Evolutionary conservation across 129 eudicot species (phyloP), one percentile per base, ranked within the genome.

Genomic region (Silybum marianum): DNA sequence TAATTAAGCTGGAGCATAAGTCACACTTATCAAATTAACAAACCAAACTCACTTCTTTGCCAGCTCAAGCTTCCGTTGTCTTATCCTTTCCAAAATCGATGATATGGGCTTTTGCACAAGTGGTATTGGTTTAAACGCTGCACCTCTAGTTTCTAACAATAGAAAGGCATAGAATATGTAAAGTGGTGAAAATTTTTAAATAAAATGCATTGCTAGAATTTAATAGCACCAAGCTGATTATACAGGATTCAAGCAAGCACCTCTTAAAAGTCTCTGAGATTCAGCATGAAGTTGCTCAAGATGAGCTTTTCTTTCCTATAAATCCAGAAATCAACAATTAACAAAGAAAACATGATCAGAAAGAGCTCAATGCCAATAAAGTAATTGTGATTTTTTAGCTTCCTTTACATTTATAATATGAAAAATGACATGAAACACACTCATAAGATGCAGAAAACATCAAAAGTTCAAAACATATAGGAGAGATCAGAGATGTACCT

Each of bases 221-320:
- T 75, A 67, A 81, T 40, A 66, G 71, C 69, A 34, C 10, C 44
- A 42, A 23, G 14, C 63, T 23, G n/a, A 51, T 62, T 75, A 34
- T 69, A 80, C 28, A 69, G 16, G 38, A 82, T 67, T 42, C 16
- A 71, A 39, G 38, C 30, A 73, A 40, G 23, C 74, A 94, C 98
- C 98, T 90, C 98, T 87, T 84, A 94, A 75, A 18, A 90, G 70
- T 67, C 96, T 90, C 83, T 94, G 98, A 80, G 93, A 87, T 81
- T 94, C 98, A 71, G 86, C 96, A 78, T 93, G 97, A 71, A 91
- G 97, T 42, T 92, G 94, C 32, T 89, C 81, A 63, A 90, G 88
- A 76, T 84, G 81, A 75, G 84, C 88, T 66, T 80, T 86, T 44
- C 94, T 92, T 75, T 92, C 98, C 98, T 94, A 85, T 9, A 85